Evolutionary conservation across 805 yeast species (phyloP), one percentile per base, ranked within the genome.

Genomic region (Henningerozyma blattae): DNA sequence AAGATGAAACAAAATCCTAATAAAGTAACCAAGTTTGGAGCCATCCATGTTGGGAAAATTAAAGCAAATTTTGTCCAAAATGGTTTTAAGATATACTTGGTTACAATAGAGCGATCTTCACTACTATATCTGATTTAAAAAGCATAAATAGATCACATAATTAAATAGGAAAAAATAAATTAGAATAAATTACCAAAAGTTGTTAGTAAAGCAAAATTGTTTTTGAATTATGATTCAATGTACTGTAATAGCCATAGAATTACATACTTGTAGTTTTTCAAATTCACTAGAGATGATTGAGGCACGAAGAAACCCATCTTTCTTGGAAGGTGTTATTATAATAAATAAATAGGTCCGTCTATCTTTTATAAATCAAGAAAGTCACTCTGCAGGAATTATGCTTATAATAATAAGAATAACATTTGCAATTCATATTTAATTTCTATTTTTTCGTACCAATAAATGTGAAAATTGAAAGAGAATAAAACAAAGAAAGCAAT

Each of bases 11-110:
- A 47, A 40, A 89, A 67, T 0, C 97, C 97, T 10, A 71, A 60
- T 19, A 89, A 60, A 1, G 97, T 89, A 35, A 87, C 79, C 51
- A 82, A 74, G 55, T 89, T 89, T 6, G 98, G 98, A 3, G 96
- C 96, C 79, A 89, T 74, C 70, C 77, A 77, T 40, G 68, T 36
- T 2, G 97, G 97, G 61, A 87, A 84, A 24, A 84, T 61, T 30
- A 63, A 54, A 22, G 79, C 87, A 52, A 85, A 78, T 40, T 65
- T 57, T 34, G 64, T 58, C 91, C 95, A 89, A 64, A 85, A 87
- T 34, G 79, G 83, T 53, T 81, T 85, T 46, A 87, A 63, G 10
- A 85, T 58, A 48, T 74, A 74, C 52, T 77, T 78, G n/a, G 96
- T 81, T 17, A 78, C 60, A 28, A 82, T 58, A 1, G 95, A 85